These are phyloP conservation scores for Conticribra guillardii DNA, from an alignment of 108 stramenopile genomes.

Conservation along the genomic window DNA sequence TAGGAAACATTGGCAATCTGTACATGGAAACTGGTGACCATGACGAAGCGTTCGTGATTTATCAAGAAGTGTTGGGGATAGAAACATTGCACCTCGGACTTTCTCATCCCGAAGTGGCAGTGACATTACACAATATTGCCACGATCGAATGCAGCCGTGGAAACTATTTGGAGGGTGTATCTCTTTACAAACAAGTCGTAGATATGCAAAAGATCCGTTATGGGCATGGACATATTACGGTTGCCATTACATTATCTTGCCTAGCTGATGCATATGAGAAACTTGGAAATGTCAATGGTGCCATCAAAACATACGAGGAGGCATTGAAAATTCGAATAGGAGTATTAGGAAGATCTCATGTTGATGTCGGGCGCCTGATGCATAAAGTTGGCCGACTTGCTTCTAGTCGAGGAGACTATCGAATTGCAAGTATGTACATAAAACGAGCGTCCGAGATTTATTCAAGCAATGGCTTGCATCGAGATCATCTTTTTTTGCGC, in stretches of 20 bases:
- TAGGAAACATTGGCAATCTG: conserved; percentile 87
- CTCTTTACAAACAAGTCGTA: conserved; percentile 74
- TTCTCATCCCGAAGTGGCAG: conserved; percentile 85
- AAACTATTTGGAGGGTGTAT: conserved; percentile 68
- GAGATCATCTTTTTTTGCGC: conserved; percentile 74
- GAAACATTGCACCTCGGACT: conserved; percentile 84
- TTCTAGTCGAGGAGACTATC: conserved; percentile 53
- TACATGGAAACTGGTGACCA: conserved; percentile 86
- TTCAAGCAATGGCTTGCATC: conserved; percentile 62
- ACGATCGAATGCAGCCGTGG: conserved; percentile 89
- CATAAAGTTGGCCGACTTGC: conserved; percentile 84
- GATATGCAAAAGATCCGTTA: conserved; percentile 77
- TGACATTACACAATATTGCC: conserved; percentile 89
- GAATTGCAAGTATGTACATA: conserved; percentile 59
- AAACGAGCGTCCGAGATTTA: conserved; percentile 71
- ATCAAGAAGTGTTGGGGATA: conserved; percentile 86
- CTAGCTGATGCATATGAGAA: conserved; percentile 88
- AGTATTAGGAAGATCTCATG: conserved; percentile 57
- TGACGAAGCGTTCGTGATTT: conserved; percentile 80
- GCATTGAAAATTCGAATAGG: conserved; percentile 65
- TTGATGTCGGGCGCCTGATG: conserved; percentile 77
- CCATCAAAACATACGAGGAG: conserved; percentile 74
- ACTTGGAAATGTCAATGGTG: conserved; percentile 57
- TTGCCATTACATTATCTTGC: conserved; percentile 71
- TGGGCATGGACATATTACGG: conserved; percentile 66